Percentiles rank a stretch among this genome's conserved stretches.
Evolutionary conservation across 2,329 filamentous ascomycete genomes (phyloP).

Genomic region (Hawksworthiomyces lignivorus): DNA sequence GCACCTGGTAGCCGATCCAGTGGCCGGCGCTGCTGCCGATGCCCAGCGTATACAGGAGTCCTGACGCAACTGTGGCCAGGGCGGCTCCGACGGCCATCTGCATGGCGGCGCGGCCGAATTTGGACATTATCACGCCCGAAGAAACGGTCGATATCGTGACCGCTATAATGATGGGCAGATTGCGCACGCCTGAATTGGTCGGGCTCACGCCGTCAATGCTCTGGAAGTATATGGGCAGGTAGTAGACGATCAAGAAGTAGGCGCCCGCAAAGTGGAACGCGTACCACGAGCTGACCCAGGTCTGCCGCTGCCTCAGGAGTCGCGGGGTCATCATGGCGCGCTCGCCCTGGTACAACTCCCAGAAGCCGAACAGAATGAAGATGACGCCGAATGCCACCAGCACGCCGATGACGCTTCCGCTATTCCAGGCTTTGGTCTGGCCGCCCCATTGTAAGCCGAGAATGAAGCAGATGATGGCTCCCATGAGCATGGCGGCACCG

Average conservation of each 20-base stretch:
- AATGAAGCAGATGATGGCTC: constrained; percentile 27
- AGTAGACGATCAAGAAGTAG: constrained; percentile 37
- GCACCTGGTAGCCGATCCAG: constrained; percentile 30
- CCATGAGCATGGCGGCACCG: constrained; percentile 8
- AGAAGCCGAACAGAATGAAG: constrained; percentile 20
- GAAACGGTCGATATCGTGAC: constrained; percentile 22
- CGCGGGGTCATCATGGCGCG: constrained; percentile 41
- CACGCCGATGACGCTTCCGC: constrained; percentile 24
- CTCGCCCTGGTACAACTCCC: constrained; percentile 31
- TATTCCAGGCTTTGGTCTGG: constrained; percentile 27
- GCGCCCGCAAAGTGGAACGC: constrained; percentile 32
- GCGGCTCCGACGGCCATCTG: constrained; percentile 18
- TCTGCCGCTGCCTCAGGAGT: constrained; percentile 33
- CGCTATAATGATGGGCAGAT: constrained; percentile 26
- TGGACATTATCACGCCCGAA: constrained; percentile 20
- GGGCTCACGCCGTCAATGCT: constrained; percentile 31
- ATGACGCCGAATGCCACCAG: constrained; percentile 22
- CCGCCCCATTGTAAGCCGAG: constrained; percentile 36
- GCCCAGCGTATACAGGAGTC: constrained; percentile 26
- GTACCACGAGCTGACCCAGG: constrained; percentile 33
- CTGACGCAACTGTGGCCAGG: constrained; percentile 20
- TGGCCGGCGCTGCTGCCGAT: constrained; percentile 19
- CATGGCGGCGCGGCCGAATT: constrained; percentile 14
- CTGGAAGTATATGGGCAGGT: constrained; percentile 44
- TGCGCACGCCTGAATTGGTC: constrained; percentile 26